Evolutionary conservation across 2,329 filamentous ascomycete genomes (phyloP), one percentile per base, ranked within the genome.

Genomic region (Thermothelomyces thermophilus): DNA sequence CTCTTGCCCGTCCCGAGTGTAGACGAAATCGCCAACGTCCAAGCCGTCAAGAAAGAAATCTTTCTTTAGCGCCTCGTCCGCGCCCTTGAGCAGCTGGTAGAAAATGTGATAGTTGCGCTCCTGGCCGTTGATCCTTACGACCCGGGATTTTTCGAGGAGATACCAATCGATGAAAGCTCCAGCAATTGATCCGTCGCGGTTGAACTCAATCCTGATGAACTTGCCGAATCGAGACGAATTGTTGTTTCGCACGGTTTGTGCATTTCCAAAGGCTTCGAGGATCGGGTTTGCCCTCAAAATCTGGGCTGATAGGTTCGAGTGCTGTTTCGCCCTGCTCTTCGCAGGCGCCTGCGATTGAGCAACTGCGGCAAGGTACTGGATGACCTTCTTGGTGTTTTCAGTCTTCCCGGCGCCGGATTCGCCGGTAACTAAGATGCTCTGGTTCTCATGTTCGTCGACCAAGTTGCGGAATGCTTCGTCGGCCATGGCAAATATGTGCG

Each of bases 131-230:
- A 95, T 80, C 36, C 84, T 84, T 17, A 98, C 91, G 7, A 98
- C 93, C 60, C 93, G 82, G n/a, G 93, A 98, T 68, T 98, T 98
- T 64, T 98, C 93, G 13, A 98, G 73, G 0, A 98, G 76, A 68
- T 97, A 98, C 93, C 93, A 98, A 66, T 98, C 90, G 58, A 98
- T 97, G 70, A 90, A 96, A 19, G 93, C 93, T 31, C 94, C 94
- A 3, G 87, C 87, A 58, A 98, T 98, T 48, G 93, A 86, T 24
- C 94, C 94, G 31, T 80, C 80, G 20, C 87, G 79, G 30, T 83
- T 89, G 69, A 98, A 96, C 64, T 96, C 90, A 63, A 98, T 98
- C 43, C 94, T 81, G 64, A 98, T 98, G 63, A 98, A 98, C 67
- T 98, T 98, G 64, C 93, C 93, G 63, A 98, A 98, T 56, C 93